Evolutionary conservation across 208 protist genomes (phyloP).

Genomic region (Phytomonas sp.): DNA sequence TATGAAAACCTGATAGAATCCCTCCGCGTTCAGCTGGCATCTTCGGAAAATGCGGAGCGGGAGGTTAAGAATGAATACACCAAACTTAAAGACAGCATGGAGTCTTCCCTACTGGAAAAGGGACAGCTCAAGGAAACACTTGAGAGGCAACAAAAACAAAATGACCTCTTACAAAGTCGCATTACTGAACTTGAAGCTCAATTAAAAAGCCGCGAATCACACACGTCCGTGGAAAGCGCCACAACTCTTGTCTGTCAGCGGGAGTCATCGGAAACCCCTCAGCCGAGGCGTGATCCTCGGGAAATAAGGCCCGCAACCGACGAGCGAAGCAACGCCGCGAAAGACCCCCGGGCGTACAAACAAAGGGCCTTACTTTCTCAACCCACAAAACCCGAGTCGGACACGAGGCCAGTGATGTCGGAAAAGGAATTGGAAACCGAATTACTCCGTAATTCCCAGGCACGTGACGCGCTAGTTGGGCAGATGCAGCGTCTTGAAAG

Average conservation of each 20-base stretch:
- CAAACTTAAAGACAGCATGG: slow-evolving; percentile 39
- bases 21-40: slow-evolving; percentile 42
- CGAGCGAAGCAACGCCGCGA: slow-evolving; percentile 9
- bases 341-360: background rate
- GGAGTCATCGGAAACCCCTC: background rate
- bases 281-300: background rate
- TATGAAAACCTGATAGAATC: slow-evolving; percentile 34
- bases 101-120: slow-evolving; percentile 45
- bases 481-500: slow-evolving; percentile 56
- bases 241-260: no score
- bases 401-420: slow-evolving; percentile 11
- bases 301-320: background rate
- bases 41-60: slow-evolving; percentile 36
- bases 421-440: slow-evolving; percentile 45
- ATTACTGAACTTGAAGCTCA: slow-evolving; percentile 38
- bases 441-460: slow-evolving; percentile 38
- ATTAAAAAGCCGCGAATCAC: slow-evolving; percentile 20
- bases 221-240: slow-evolving; percentile 8
- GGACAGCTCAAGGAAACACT: slow-evolving; percentile 46
- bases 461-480: slow-evolving; percentile 43
- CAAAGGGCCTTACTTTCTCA: no score
- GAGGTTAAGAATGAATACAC: slow-evolving; percentile 26
- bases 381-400: background rate
- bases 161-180: slow-evolving; percentile 25
- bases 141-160: slow-evolving; percentile 24